Evolutionary conservation across 345 rosid genomes (phyloP), one percentile per base, ranked within the genome.

Genomic region (Salix arbutifolia): DNA sequence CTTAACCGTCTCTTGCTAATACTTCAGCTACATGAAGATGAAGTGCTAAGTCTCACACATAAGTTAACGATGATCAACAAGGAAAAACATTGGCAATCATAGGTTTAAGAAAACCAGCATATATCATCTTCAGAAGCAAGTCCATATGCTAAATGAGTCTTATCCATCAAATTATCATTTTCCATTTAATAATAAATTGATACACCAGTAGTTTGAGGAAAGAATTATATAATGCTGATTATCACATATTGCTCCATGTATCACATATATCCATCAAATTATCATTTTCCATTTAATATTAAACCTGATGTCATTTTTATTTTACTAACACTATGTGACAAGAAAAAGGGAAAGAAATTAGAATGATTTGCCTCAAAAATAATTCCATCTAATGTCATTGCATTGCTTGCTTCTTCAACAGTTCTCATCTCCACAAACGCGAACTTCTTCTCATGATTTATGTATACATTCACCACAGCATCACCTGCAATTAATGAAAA

Each of bases 401-500:
- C 80, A 70, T 77, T 77, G 60, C 80, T 77, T 64, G 80, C 75
- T 65, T 77, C 80, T 65, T 77, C 80, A 46, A 70, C 80, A 26
- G 80, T 56, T 64, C 80, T 69, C 80, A 77, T 77, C 65, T 77
- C 80, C 40, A 77, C 80, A 3, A 77, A 77, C 0, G 80, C 80
- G 26, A 77, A 77, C 50, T 77, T 77, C 70, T 77, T 77, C 33
- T 77, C 80, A 5, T 77, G 75, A 72, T 77, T 77, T 77, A 77
- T 77, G 33, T 77, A 77, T 28, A 77, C 80, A 77, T 77, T 77
- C 44, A 77, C 80, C 44, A 77, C 80, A 12, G 80, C 80, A 70
- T 77, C 80, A 44, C 90, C 88, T 85, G 73, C 21, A 21, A 58
- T 80, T 56, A 72, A 30, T 28, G 7, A n/a, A 67, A 42, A 72